Base-by-base conservation (phyloP, 1,284 basidiomycete species). In the Moniliophthora roreri region DNA sequence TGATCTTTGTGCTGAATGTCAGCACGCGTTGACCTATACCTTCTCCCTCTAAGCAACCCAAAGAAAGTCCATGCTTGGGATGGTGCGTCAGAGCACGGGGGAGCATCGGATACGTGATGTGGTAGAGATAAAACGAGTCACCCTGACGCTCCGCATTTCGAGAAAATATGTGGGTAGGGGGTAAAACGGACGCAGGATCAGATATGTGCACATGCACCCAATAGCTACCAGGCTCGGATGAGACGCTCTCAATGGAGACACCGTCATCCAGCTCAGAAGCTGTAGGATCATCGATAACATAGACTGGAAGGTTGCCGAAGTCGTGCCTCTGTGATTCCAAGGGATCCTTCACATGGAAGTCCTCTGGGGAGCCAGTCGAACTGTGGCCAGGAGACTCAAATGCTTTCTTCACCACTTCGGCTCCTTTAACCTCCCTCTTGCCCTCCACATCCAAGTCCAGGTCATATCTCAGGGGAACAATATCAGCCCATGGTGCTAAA, bases 171-270 rank as follows among this genome's bases (percentile, higher is more conserved):
- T 94, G 86, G 0, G 77, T 78, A 0, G 86, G 87, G 15, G 84
- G 84, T n/a, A 99, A 73, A 53, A 87, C 65, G 1, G 88, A 76
- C 0, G 93, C 95, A 0, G 96, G 95, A 67, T 99, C 96, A 7
- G 97, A 96, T 51, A 99, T 80, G 66, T 99, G 96, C 16, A 91
- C 77, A 63, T 98, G 96, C 13, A 97, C 64, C 97, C 97, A 99
- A 49, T 74, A 63, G 53, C 73, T 26, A 2, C 13, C 39, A 9
- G 20, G 74, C 15, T 76, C 80, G 2, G 84, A 81, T 46, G 87
- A 81, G 18, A 85, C 75, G 1, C 70, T 60, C 58, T 95, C 91
- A 45, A 98, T 66, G 0, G 95, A 96, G 34, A 99, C 66, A 1
- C 94, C 97, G 67, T 99, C 97, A 63, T 99, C 97, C 24, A 99